A percentile compares a stretch with the other conserved stretches of the same genome.
phyloP scores from a whole-genome alignment of 2,329 filamentous ascomycete species.

The Penicillium sumatraense region DNA sequence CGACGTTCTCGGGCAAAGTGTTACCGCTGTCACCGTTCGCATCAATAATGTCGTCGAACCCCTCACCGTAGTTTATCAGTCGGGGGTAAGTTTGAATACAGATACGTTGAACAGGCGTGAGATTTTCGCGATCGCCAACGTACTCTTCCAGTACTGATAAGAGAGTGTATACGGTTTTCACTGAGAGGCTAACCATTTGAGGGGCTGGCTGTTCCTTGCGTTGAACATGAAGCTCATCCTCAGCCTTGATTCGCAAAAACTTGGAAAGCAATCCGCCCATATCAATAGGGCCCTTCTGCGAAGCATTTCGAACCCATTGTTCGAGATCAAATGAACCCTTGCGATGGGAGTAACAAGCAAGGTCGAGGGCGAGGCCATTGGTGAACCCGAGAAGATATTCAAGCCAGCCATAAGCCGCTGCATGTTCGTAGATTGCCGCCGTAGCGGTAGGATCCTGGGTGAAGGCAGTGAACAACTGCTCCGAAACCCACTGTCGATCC shows the following conservation, averaged over 20 bases:
- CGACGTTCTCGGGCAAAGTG: conserved; percentile 74
- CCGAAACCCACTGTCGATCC: conserved; percentile 83
- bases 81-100: conserved; percentile 93
- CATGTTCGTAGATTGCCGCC: conserved; percentile 75
- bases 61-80: conserved; percentile 94
- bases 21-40: conserved; percentile 82
- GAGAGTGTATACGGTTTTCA: conserved; percentile 82
- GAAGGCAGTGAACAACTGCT: conserved; percentile 77
- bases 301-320: conserved; percentile 76
- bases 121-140: conserved; percentile 63
- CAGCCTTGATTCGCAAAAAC: conserved; percentile 83
- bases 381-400: conserved; percentile 77
- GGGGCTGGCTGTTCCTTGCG: conserved; percentile 68
- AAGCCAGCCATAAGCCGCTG: conserved; percentile 80
- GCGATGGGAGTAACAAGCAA: conserved; percentile 83
- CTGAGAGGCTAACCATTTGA: conserved; percentile 74
- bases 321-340: conserved; percentile 78
- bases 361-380: conserved; percentile 84
- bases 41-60: conserved; percentile 89
- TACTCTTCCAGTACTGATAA: conserved; percentile 78
- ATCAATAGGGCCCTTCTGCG: conserved; percentile 65
- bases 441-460: conserved; percentile 71
- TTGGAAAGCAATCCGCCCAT: conserved; percentile 75
- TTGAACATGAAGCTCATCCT: conserved; percentile 76
- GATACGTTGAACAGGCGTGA: conserved; percentile 79